Conservation (phyloP, 345 rosid genomes). For the Passiflora organensis region DNA sequence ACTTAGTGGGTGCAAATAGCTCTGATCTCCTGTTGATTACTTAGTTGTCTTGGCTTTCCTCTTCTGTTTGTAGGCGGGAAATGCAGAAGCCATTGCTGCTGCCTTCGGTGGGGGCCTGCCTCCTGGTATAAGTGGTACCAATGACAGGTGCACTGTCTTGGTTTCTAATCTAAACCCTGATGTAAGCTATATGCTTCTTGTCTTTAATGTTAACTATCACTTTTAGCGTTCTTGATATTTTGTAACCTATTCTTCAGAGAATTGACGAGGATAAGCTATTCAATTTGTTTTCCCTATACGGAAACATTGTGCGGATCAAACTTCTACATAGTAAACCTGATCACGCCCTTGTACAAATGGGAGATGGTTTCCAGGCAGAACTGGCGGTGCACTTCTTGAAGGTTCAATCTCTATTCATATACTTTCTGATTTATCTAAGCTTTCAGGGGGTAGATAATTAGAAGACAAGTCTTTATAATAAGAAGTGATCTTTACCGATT, state of each 20-base stretch:
- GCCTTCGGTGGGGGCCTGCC: constrained; percentile 97
- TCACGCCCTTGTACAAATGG: constrained; percentile 98
- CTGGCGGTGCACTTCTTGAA: constrained; percentile 93
- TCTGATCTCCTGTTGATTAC: no score
- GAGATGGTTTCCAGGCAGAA: constrained; percentile 96
- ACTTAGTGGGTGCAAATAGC: no score
- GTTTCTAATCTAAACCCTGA: constrained; percentile 87
- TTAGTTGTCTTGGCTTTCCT: no score
- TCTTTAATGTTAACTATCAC: not conserved
- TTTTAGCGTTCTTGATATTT: constrained; percentile 7
- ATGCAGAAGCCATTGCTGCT: constrained; percentile 88
- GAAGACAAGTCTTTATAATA: no score
- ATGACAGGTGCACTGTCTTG: constrained; percentile 87
- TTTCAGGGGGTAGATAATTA: no score
- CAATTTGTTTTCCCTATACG: constrained; percentile 89
- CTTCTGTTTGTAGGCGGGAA: constrained; percentile 56
- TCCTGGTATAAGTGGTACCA: constrained; percentile 91
- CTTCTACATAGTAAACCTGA: constrained; percentile 94
- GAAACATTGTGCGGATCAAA: constrained; percentile 89
- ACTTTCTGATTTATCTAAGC: not conserved
- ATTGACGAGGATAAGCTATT: constrained; percentile 93
- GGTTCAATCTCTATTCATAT: constrained; percentile 32
- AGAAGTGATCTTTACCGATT: no score
- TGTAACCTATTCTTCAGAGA: constrained; percentile 38
- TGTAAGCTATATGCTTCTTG: constrained; percentile 39